Conservation (phyloP, 1,284 basidiomycete species). For the Irpex lacteus region DNA sequence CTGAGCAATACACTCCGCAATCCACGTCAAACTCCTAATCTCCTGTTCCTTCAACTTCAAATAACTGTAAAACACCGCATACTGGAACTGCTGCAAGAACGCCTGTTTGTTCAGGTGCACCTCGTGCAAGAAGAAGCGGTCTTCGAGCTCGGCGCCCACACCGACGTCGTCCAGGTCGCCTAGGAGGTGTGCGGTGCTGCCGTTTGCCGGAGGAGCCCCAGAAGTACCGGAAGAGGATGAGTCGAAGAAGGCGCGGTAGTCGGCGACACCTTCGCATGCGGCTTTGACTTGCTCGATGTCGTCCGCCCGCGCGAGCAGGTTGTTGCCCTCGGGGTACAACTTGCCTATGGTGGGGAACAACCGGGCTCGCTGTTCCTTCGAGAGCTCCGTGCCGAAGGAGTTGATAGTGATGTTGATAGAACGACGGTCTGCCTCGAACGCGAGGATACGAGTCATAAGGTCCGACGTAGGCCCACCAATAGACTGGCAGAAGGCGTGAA, state of each 20-base stretch:
- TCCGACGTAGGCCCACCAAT: slow-evolving; percentile 86
- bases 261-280: slow-evolving; percentile 85
- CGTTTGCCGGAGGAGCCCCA: slow-evolving; percentile 26
- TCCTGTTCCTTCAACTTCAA: slow-evolving; percentile 99
- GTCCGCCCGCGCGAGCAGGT: slow-evolving; percentile 90
- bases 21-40: slow-evolving; percentile 96
- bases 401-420: slow-evolving; percentile 99
- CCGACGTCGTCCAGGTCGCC: slow-evolving; percentile 39
- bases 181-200: slow-evolving; percentile 30
- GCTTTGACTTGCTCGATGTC: slow-evolving; percentile 92
- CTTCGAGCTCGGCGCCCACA: slow-evolving; percentile 77
- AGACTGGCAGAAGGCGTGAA: slow-evolving; percentile 80
- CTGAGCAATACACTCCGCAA: slow-evolving; percentile 96
- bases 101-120: slow-evolving; percentile 92
- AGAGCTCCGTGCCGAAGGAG: slow-evolving; percentile 93
- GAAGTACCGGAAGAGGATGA: slow-evolving; percentile 39
- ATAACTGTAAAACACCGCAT: slow-evolving; percentile 90
- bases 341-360: slow-evolving; percentile 94
- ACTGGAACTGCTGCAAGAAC: slow-evolving; percentile 95
- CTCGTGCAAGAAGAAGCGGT: slow-evolving; percentile 94
- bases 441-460: slow-evolving; percentile 86
- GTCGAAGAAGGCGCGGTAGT: slow-evolving; percentile 92
- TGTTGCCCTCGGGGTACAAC: slow-evolving; percentile 96
- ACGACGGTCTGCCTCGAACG: slow-evolving; percentile 96
- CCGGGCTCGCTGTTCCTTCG: slow-evolving; percentile 94